These are phyloP conservation scores for Agaricus bisporus DNA, from an alignment of 768 basidiomycete species.

Conservation along the genomic window DNA sequence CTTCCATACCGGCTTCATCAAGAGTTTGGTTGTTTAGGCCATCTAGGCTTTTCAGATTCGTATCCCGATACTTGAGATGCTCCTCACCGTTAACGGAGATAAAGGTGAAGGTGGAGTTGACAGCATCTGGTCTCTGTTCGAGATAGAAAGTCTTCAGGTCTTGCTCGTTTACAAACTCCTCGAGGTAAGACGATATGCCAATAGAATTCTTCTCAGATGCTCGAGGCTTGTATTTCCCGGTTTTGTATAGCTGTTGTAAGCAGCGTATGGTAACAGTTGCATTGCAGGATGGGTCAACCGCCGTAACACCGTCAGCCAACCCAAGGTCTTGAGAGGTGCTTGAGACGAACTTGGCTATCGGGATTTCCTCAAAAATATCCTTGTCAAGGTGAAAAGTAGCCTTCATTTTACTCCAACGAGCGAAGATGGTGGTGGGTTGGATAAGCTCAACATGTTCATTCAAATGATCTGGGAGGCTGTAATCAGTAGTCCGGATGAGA, in stretches of 20 bases:
- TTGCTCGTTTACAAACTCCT: slow-evolving; percentile 44
- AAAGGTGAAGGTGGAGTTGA: slow-evolving; percentile 44
- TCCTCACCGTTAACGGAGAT: slow-evolving; percentile 49
- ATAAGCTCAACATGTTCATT: slow-evolving; percentile 60
- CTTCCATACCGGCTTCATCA: slow-evolving; percentile 53
- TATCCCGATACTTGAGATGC: neutral
- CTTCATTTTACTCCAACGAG: slow-evolving; percentile 34
- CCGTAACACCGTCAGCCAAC: slow-evolving; percentile 7
- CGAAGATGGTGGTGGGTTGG: slow-evolving; percentile 70
- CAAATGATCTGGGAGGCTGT: slow-evolving; percentile 57
- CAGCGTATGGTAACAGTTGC: slow-evolving; percentile 45
- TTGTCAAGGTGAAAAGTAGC: slow-evolving; percentile 28
- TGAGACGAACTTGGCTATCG: slow-evolving; percentile 8
- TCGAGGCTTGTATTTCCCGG: slow-evolving; percentile 37
- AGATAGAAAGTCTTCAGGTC: slow-evolving; percentile 49
- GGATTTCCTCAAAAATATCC: neutral
- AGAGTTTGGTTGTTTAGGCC: slow-evolving; percentile 54
- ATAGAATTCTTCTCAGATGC: slow-evolving; percentile 41
- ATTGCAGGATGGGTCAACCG: slow-evolving; percentile 30
- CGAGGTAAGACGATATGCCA: slow-evolving; percentile 50
- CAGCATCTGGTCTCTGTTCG: slow-evolving; percentile 41
- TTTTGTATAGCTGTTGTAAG: slow-evolving; percentile 50
- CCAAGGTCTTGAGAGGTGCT: slow-evolving; percentile 14
- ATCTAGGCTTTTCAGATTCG: slow-evolving; percentile 27
- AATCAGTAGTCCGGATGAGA: slow-evolving; percentile 60